Conservation (phyloP, 225 moss, liverwort and hornwort genomes). For the Straminergon stramineum region DNA sequence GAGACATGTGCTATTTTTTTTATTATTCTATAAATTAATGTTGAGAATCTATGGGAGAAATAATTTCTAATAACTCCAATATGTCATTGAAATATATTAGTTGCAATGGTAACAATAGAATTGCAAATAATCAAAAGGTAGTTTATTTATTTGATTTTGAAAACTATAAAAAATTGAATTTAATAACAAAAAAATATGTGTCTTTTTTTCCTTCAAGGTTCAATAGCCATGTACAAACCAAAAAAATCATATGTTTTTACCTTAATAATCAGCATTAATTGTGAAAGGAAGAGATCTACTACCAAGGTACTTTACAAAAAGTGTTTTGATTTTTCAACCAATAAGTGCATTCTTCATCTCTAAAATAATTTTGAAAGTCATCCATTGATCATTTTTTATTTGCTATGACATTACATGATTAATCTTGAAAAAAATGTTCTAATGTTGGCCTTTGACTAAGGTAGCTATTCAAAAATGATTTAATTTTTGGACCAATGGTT, state of each 20-base stretch:
- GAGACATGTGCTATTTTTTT: not conserved
- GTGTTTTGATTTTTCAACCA: not conserved
- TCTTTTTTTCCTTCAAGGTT: not conserved
- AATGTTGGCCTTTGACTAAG: fast-evolving
- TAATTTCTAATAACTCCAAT: not conserved
- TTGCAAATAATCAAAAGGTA: not conserved
- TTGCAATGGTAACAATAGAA: not conserved
- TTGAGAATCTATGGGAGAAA: not conserved
- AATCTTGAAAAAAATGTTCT: fast-evolving
- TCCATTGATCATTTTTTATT: not conserved
- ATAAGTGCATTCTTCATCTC: not conserved
- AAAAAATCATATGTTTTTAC: not conserved
- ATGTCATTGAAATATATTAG: not conserved
- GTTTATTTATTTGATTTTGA: not conserved
- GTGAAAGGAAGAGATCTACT: not conserved
- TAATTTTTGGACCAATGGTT: not conserved
- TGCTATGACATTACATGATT: fast-evolving
- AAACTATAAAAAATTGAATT: not conserved
- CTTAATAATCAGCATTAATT: not conserved
- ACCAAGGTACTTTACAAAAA: not conserved
- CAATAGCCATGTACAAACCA: fast-evolving
- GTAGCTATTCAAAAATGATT: not conserved
- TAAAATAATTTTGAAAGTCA: not conserved
- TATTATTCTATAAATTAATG: not conserved
- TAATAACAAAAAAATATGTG: not conserved